Conservation (phyloP, 2,329 filamentous ascomycete genomes). For the Fusarium nematophilum region DNA sequence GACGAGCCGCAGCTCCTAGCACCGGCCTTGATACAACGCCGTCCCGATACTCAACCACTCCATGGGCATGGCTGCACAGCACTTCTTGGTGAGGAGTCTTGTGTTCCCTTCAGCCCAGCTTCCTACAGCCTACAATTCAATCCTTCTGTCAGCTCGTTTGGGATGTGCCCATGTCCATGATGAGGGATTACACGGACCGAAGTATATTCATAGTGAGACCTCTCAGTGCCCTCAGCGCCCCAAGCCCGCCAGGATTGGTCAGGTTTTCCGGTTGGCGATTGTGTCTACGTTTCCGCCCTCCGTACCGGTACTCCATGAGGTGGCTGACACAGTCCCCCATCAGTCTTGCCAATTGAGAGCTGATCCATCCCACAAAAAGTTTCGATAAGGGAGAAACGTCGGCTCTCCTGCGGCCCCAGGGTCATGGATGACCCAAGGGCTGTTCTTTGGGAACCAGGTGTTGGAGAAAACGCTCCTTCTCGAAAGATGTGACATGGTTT, state of each 20-base stretch:
- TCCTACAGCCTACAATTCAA: background rate
- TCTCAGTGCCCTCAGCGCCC: background rate
- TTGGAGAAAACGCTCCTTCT: no score
- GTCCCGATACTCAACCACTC: background rate
- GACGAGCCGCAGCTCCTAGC: constrained; percentile 3
- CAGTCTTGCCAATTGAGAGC: constrained; percentile 13
- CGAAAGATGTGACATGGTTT: no score
- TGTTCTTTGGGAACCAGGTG: no score
- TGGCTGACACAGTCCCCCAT: constrained; percentile 15
- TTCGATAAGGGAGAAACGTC: constrained; percentile 15
- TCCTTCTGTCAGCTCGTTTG: background rate
- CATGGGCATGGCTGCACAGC: background rate
- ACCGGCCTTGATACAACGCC: constrained; percentile 1
- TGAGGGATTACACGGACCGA: background rate
- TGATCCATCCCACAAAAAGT: constrained; percentile 13
- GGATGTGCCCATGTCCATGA: background rate
- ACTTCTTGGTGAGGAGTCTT: background rate
- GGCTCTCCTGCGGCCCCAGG: no score
- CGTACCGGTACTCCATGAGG: constrained; percentile 5
- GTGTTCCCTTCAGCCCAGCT: background rate
- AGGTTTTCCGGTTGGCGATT: constrained; percentile 10
- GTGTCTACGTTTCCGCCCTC: constrained; percentile 3
- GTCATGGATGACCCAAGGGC: no score
- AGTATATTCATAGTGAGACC: constrained; percentile 1
- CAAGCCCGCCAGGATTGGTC: background rate